Base-by-base conservation (phyloP, 306 rosid species). In the Acmispon strigosus region DNA sequence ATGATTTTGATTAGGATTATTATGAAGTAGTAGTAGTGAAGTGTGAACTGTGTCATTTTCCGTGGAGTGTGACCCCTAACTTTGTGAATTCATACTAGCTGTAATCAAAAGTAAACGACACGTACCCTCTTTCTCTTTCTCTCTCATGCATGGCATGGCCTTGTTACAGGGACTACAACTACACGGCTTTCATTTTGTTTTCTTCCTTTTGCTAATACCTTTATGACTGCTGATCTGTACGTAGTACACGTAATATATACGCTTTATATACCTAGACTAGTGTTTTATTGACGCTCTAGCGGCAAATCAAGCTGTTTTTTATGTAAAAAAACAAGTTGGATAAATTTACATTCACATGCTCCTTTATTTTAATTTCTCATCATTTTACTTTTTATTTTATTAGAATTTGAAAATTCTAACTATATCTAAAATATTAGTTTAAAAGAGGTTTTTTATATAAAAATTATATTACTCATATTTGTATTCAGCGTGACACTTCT, bases 31-130 rank as follows among this genome's bases (percentile, higher is more conserved):
- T 27, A 50, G 18, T 34, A 59, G 62, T 15, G 50, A 58, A 70
- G 41, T 52, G 69, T n/a, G 65, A 81, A 72, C 78, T 32, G 69
- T 55, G 76, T 82, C 83, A 34, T 69, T 90, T 84, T 86, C 87
- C 63, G 48, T 81, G 71, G 70, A 81, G 84, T 75, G 81, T 71
- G 85, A 72, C 56, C 70, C 70, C 52, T 14, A 45, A 45, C 81
- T 84, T 84, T 66, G 70, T 70, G 84, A 80, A 63, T 75, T 83
- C 80, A 75, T 49, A 86, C 78, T 77, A 90, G 7, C 87, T 88
- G 95, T 86, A 79, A 72, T 11, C 53, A 34, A 76, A 73, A 12
- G 20, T 3, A 42, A 9, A 60, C 36, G 96, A 79, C 96, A 90
- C 90, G 86, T 90, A 64, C 69, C 72, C 78, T 62, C 18, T 4